Evolutionary conservation across 176 grass and related monocot genomes (phyloP), one percentile per base, ranked within the genome.

Genomic region (Oryza australiensis): DNA sequence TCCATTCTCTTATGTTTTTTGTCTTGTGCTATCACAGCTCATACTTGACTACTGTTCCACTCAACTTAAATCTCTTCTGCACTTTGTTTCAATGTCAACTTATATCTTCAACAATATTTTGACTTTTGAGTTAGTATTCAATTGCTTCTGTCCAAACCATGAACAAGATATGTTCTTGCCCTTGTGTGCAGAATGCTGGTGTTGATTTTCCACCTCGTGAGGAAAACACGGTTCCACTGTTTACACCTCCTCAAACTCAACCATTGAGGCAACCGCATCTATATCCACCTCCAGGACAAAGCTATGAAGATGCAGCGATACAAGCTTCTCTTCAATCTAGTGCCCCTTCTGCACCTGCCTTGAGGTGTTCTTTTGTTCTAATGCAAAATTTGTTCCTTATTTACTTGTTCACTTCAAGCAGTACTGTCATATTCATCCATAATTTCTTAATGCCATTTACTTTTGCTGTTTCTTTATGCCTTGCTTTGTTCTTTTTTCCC

Each of bases 161-260:
- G 33, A 81, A 37, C 76, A 64, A 72, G 18, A 63, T 62, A 24
- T 45, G 23, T 70, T 62, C 40, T 26, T 84, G 45, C 42, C 72
- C 43, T 30, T 88, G 12, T 85, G 76, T 73, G 71, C 83, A 99
- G 97, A 59, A 87, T 87, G 91, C 89, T 86, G 97, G 97, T 85
- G 83, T 99, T 62, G 91, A 96, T 91, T 99, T 99, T 91, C 97
- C 97, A 76, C 91, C 91, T 59, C 87, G 91, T 28, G 87, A 82
- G 38, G 93, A 99, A 78, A 92, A 92, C 74, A 66, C 70, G 10
- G 88, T 85, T 57, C 97, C 93, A 10, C 68, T 99, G 42, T 99
- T 99, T 85, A 93, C 93, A 76, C 97, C 97, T 73, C 97, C 93
- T 76, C 93, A 94, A 88, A 93, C 76, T 68, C 91, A 91, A 64